phyloP scores from a whole-genome alignment of 768 basidiomycete species.

The Udeniomyces megalosporus region DNA sequence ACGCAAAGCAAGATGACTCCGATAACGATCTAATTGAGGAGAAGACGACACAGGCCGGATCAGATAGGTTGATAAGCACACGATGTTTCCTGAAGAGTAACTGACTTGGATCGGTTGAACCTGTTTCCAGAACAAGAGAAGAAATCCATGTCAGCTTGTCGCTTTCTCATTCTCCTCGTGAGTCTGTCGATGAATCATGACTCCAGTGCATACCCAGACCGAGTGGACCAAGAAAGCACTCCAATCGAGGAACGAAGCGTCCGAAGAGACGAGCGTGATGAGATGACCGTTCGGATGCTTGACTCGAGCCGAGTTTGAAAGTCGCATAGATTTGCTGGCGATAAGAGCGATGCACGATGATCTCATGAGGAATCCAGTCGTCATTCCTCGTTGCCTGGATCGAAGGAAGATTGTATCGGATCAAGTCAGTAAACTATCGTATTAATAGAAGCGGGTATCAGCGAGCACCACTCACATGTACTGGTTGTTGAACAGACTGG shows the following conservation, averaged over 20 bases:
- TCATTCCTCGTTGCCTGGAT: slow-evolving; percentile 38
- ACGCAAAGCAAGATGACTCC: slow-evolving; percentile 47
- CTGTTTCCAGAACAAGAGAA: too few species aligned
- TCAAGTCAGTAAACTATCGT: background rate
- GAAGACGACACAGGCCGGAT: too few species aligned
- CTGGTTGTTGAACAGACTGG: slow-evolving; percentile 35
- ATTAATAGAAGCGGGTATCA: too few species aligned
- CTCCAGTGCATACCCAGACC: slow-evolving; percentile 24
- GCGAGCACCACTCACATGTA: slow-evolving; percentile 11
- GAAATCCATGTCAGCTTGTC: background rate
- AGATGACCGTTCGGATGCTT: slow-evolving; percentile 50
- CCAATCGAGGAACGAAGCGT: slow-evolving; percentile 42
- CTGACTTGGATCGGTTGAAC: too few species aligned
- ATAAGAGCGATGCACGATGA: slow-evolving; percentile 35
- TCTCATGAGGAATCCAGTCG: slow-evolving; percentile 18
- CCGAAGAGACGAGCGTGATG: slow-evolving; percentile 51
- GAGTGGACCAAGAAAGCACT: slow-evolving; percentile 33
- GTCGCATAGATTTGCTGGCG: slow-evolving; percentile 50
- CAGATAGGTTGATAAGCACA: too few species aligned
- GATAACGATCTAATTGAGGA: slow-evolving; percentile 37
- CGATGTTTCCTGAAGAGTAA: too few species aligned
- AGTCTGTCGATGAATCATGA: background rate
- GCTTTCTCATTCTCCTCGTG: background rate
- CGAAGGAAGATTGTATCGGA: too few species aligned
- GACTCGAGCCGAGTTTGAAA: slow-evolving; percentile 44